Evolutionary conservation across 345 rosid genomes (phyloP).

Genomic region (Euphorbia peplus): DNA sequence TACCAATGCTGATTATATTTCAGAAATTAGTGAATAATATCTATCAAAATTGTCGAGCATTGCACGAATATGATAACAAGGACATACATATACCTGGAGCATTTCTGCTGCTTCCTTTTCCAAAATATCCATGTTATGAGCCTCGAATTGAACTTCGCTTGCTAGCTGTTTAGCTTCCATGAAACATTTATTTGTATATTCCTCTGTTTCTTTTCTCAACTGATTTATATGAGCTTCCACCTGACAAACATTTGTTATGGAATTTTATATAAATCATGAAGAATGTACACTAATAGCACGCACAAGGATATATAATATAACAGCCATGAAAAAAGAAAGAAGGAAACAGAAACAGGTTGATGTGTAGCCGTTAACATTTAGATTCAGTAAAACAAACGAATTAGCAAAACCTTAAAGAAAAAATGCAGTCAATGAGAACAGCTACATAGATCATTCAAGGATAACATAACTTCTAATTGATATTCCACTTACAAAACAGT

Average conservation of each 20-base stretch:
- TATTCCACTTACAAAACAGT: background rate
- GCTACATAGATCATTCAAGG: background rate
- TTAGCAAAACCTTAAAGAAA: background rate
- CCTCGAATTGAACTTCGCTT: slow-evolving; percentile 53
- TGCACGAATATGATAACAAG: slow-evolving; percentile 6
- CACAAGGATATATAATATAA: background rate
- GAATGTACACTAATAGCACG: background rate
- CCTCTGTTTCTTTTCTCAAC: slow-evolving; percentile 56
- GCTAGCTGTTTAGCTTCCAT: slow-evolving; percentile 55
- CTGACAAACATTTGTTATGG: slow-evolving; percentile 27
- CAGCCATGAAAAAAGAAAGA: background rate
- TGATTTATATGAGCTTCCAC: slow-evolving; percentile 48
- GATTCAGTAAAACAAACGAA: background rate
- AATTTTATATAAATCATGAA: slow-evolving; percentile 5
- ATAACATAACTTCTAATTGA: background rate
- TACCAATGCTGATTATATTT: background rate
- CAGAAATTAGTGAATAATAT: no score
- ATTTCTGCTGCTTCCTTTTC: slow-evolving; percentile 79
- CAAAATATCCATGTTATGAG: slow-evolving; percentile 41
- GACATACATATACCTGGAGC: slow-evolving; percentile 48
- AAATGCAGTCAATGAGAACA: background rate
- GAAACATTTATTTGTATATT: slow-evolving; percentile 39
- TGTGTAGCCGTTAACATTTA: background rate
- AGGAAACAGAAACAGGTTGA: slow-evolving; percentile 5
- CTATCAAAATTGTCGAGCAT: background rate